Conservation (phyloP, 257 asterid genomes). For the Capsicum rhomboideum region DNA sequence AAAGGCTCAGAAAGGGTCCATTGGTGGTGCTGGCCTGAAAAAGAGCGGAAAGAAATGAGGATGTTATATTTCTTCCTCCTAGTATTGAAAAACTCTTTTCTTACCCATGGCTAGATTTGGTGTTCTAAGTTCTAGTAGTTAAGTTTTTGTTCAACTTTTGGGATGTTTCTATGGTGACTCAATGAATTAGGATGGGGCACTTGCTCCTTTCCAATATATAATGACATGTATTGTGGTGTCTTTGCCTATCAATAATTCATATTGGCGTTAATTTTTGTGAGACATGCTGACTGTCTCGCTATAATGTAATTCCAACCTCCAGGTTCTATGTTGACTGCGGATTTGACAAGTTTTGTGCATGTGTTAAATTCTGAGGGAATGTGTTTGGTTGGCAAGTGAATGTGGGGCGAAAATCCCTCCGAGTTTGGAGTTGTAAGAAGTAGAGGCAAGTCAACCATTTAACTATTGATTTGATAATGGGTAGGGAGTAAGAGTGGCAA, state of each 20-base stretch:
- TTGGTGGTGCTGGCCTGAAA: slow-evolving; percentile 1
- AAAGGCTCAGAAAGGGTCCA: slow-evolving; percentile 4
- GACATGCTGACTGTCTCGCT: background rate
- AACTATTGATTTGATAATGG: background rate
- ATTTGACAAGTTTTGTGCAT: background rate
- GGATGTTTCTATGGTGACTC: background rate
- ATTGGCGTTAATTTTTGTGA: background rate
- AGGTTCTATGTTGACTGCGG: background rate
- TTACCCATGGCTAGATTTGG: background rate
- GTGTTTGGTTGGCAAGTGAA: background rate
- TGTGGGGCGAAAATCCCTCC: background rate
- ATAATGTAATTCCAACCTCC: background rate
- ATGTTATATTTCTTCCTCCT: background rate
- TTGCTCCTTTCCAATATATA: slow-evolving; percentile 1
- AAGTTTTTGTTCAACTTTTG: background rate
- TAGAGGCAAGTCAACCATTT: background rate
- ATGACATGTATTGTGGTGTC: background rate
- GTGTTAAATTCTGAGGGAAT: background rate
- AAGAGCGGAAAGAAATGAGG: slow-evolving; percentile 4
- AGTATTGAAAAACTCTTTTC: background rate
- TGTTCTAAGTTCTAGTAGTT: background rate
- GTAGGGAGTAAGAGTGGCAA: no score
- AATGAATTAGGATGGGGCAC: background rate
- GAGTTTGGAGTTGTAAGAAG: background rate
- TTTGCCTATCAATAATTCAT: background rate